Conservation (phyloP, 371 early-diverging fungal genomes). For the Funneliformis caledonium region DNA sequence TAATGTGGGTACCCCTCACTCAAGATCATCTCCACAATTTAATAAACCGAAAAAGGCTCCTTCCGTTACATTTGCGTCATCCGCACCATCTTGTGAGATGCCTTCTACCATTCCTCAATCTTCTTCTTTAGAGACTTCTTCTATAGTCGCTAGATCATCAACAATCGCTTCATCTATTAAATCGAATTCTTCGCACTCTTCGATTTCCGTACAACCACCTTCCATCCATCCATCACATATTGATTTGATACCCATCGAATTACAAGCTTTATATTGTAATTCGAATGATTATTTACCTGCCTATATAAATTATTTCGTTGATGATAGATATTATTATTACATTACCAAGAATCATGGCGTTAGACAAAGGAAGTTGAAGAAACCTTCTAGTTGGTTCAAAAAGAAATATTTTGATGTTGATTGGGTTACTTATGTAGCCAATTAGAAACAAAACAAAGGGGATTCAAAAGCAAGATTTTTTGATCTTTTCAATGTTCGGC, state of each 20-base stretch:
- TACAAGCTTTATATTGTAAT: neutral
- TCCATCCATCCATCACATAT: neutral
- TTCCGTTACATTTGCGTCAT: too few species aligned
- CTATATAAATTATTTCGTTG: neutral
- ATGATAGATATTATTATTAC: constrained; percentile 16
- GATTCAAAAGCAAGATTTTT: too few species aligned
- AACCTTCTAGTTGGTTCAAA: constrained; percentile 13
- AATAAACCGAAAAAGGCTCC: neutral
- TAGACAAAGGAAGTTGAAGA: neutral
- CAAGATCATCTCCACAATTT: neutral
- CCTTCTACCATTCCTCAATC: neutral
- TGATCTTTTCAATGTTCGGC: too few species aligned
- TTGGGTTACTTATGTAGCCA: neutral
- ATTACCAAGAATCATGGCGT: constrained; percentile 13
- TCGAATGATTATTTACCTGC: neutral
- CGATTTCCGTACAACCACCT: neutral
- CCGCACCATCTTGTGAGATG: too few species aligned
- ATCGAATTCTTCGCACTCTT: neutral
- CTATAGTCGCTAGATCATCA: too few species aligned
- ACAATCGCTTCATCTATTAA: neutral
- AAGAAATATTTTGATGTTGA: constrained; percentile 26
- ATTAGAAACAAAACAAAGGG: too few species aligned
- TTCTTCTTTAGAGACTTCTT: too few species aligned
- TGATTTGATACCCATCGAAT: neutral
- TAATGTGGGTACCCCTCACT: neutral